Evolutionary conservation across 345 rosid species (phyloP).

Genomic region (Gossypium raimondii): DNA sequence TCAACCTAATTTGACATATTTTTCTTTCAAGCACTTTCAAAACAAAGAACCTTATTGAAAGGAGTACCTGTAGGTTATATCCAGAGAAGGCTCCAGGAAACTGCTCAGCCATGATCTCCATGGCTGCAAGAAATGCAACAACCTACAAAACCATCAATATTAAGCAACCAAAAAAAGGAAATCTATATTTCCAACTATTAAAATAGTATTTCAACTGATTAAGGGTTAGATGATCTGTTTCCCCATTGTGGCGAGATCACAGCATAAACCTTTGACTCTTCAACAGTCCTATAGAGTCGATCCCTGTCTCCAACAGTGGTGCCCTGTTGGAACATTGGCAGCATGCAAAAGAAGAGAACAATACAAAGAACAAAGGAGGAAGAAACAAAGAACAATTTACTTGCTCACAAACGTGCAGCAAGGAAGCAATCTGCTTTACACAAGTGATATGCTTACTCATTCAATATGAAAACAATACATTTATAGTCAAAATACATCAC

Average conservation of each 20-base stretch:
- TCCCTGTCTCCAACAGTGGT: constrained; percentile 80
- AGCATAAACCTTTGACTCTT: constrained; percentile 63
- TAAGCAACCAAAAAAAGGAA: constrained; percentile 10
- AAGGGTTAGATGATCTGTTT: constrained; percentile 53
- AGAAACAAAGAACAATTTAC: no score
- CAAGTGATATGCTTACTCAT: no score
- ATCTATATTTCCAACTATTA: not conserved
- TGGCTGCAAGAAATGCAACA: constrained; percentile 94
- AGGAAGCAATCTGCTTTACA: no score
- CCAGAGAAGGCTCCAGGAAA: constrained; percentile 98
- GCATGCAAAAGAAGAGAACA: no score
- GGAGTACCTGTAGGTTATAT: constrained; percentile 65
- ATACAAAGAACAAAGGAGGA: no score
- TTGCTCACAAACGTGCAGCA: no score
- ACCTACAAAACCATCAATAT: constrained; percentile 47
- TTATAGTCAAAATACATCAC: no score
- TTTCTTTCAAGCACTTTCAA: not conserved
- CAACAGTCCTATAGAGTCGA: constrained; percentile 59
- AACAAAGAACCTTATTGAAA: not conserved
- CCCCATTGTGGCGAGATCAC: constrained; percentile 99
- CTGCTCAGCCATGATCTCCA: constrained; percentile 95
- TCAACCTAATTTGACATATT: not conserved
- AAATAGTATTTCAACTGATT: not conserved
- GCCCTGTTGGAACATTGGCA: constrained; percentile 28
- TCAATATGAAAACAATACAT: no score